Evolutionary conservation across 2,329 filamentous ascomycete genomes (phyloP), one percentile per base, ranked within the genome.

Genomic region (Botrytis tulipae): DNA sequence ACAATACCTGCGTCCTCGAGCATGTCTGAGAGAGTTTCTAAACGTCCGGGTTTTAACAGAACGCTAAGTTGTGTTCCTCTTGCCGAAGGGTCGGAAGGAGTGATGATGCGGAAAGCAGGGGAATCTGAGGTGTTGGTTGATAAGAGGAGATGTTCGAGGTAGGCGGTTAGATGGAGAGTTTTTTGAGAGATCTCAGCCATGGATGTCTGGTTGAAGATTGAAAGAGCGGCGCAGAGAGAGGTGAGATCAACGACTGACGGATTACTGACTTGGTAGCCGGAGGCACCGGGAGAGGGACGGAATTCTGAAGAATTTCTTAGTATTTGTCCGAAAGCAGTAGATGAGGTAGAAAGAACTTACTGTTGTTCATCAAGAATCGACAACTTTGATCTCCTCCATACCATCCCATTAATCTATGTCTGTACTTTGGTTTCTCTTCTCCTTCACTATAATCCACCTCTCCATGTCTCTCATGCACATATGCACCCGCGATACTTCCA

Each of bases 261-360:
- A 81, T 97, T 98, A 69, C 91, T 93, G n/a, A 95, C 82, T 82
- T 97, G 93, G 82, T 90, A 97, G 6, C 94, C 94, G 48, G 87
- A 89, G 0, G 94, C 95, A 57, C 95, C 94, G 3, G 88, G 84
- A 12, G 93, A 92, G 6, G 94, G 93, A 59, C 90, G 84, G 82
- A 97, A 97, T 73, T 86, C 84, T 87, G 16, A 25, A 20, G 16
- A 3, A 29, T 54, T 75, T 71, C 76, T 76, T 68, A 80, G 72
- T 51, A 62, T 40, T 8, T 70, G 29, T n/a, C 12, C 20, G n/a
- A n/a, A 29, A 1, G 29, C n/a, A 29, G 4, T 9, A 57, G 3
- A 44, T 22, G 4, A n/a, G 29, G 9, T 12, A 29, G 29, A 35
- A 83, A 84, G 32, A 61, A 66, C 75, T 54, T 75, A 77, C 76